Conservation (phyloP, 805 yeast genomes). For the Wickerhamomyces mucosus region DNA sequence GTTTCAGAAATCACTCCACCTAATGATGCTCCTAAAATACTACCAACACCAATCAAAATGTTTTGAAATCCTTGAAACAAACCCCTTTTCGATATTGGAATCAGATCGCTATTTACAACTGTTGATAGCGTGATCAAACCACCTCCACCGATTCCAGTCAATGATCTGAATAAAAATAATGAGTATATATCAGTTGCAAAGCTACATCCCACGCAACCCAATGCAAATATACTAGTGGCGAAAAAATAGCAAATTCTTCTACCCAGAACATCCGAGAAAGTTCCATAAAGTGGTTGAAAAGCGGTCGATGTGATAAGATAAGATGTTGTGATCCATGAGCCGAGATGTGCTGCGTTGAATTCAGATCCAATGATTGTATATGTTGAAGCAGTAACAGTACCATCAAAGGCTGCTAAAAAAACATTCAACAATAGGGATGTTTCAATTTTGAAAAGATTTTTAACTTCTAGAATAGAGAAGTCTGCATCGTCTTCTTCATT, state of each 20-base stretch:
- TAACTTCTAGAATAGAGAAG: conserved; percentile 10
- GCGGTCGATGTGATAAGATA: conserved; percentile 32
- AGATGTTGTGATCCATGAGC: conserved; percentile 34
- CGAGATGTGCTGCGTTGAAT: conserved; percentile 25
- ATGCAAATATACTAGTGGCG: conserved; percentile 23
- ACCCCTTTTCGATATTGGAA: conserved; percentile 27
- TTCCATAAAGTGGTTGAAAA: conserved; percentile 33
- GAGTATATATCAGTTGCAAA: conserved; percentile 21
- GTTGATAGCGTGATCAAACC: conserved; percentile 30
- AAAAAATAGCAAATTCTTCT: conserved; percentile 26
- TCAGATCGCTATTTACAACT: conserved; percentile 29
- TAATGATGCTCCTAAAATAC: conserved; percentile 29
- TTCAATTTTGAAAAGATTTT: conserved; percentile 25
- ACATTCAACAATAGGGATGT: conserved; percentile 27
- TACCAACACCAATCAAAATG: conserved; percentile 26
- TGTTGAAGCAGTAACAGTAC: conserved; percentile 39
- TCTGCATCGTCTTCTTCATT: conserved; percentile 5
- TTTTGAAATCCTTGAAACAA: conserved; percentile 32
- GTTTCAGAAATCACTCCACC: conserved; percentile 27
- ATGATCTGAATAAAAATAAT: conserved; percentile 26
- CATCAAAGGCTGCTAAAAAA: conserved; percentile 37
- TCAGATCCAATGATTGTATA: conserved; percentile 37
- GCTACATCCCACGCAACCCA: conserved; percentile 30
- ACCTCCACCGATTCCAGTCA: conserved; percentile 34
- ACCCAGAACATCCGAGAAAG: conserved; percentile 30